These are phyloP conservation scores for Aureobasidium sp. DNA, from an alignment of 2,329 filamentous ascomycete genomes.

Conservation along the genomic window DNA sequence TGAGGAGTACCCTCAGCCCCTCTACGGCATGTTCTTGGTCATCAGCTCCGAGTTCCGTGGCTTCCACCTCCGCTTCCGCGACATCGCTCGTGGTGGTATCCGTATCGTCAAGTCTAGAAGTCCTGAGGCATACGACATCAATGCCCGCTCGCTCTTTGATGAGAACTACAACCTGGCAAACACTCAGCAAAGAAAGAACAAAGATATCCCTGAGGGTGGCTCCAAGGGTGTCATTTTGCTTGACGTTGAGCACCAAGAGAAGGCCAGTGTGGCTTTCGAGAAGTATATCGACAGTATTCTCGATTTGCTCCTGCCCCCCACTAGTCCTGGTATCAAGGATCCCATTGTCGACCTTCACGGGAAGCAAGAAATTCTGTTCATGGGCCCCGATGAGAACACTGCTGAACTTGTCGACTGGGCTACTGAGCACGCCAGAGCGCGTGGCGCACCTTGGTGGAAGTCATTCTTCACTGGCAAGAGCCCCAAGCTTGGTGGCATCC, in stretches of 20 bases:
- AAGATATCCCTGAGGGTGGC: slow-evolving; percentile 96
- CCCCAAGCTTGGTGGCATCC: slow-evolving; percentile 89
- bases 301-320: slow-evolving; percentile 82
- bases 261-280: slow-evolving; percentile 85
- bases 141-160: slow-evolving; percentile 91
- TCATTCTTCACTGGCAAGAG: slow-evolving; percentile 99
- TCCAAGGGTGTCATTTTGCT: slow-evolving; percentile 97
- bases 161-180: slow-evolving; percentile 98
- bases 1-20: slow-evolving; percentile 83
- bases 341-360: slow-evolving; percentile 93
- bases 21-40: slow-evolving; percentile 98
- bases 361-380: slow-evolving; percentile 94
- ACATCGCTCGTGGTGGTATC: slow-evolving; percentile 94
- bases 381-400: slow-evolving; percentile 98
- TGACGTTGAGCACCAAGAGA: slow-evolving; percentile 90
- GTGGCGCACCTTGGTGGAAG: slow-evolving; percentile 98
- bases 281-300: slow-evolving; percentile 99
- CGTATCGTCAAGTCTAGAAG: slow-evolving; percentile 97
- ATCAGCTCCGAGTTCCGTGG: slow-evolving; percentile 95
- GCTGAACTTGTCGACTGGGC: slow-evolving; percentile 97
- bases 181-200: slow-evolving; percentile 99
- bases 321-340: slow-evolving; percentile 96
- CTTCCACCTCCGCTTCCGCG: slow-evolving; percentile 95
- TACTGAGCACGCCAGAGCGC: slow-evolving; percentile 81
- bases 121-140: slow-evolving; percentile 92